phyloP scores from a whole-genome alignment of 2,329 filamentous ascomycete genomes.

The Exophiala sp. region DNA sequence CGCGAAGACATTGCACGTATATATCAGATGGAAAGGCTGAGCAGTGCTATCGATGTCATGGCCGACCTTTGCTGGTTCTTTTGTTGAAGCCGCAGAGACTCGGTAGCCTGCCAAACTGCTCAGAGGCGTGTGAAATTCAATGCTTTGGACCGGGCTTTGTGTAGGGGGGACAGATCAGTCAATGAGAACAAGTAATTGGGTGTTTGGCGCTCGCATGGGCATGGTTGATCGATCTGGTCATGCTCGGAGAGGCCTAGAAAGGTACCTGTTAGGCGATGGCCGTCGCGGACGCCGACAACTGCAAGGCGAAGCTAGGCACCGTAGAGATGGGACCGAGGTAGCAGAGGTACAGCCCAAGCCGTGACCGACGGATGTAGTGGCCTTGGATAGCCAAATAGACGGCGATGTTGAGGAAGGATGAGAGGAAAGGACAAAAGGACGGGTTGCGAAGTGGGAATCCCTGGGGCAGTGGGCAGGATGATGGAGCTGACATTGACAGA shows the following conservation, averaged over 20 bases:
- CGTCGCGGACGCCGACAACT: conserved; percentile 10
- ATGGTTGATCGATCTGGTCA: background rate
- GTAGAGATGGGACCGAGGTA: background rate
- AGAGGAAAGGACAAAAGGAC: conserved; percentile 6
- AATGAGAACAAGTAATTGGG: conserved; percentile 5
- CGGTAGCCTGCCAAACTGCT: conserved; percentile 13
- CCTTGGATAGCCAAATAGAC: background rate
- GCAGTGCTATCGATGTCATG: conserved; percentile 10
- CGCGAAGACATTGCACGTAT: conserved; percentile 20
- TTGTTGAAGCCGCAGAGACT: conserved; percentile 4
- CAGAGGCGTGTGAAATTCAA: too few species aligned
- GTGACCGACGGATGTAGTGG: background rate
- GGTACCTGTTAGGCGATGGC: conserved; percentile 13
- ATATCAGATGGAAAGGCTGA: conserved; percentile 14
- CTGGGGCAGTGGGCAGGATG: background rate
- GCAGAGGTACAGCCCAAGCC: background rate
- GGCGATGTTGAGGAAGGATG: background rate
- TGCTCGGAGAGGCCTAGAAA: conserved; percentile 4
- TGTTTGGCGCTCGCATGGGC: conserved; percentile 9
- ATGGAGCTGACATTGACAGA: background rate
- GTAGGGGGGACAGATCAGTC: conserved; percentile 12
- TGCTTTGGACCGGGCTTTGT: too few species aligned
- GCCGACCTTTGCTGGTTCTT: conserved; percentile 18
- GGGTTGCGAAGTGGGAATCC: background rate
- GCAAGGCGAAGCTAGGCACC: background rate